Percentiles rank a stretch among this genome's conserved stretches.
These are phyloP conservation scores for Moesziomyces globuligerus DNA, from an alignment of 1,284 basidiomycete genomes.

Conservation along the genomic window DNA sequence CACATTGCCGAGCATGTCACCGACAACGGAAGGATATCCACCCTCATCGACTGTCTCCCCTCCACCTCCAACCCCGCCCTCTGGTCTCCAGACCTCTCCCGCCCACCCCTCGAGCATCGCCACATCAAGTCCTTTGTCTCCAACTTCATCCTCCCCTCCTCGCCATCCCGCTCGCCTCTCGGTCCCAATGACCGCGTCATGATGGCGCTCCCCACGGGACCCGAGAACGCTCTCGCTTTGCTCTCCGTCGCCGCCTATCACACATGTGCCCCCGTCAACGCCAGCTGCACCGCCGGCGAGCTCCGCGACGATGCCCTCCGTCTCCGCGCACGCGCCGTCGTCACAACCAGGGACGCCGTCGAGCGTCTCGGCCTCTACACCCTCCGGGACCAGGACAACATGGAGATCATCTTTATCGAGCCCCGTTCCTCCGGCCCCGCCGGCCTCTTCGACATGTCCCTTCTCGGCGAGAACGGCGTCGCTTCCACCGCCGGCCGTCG, in stretches of 20 bases:
- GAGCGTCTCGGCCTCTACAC: conserved; percentile 60
- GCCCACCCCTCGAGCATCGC: conserved; percentile 63
- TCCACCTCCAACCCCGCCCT: conserved; percentile 61
- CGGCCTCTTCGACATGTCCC: conserved; percentile 63
- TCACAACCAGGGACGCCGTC: conserved; percentile 61
- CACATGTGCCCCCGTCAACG: conserved; percentile 66
- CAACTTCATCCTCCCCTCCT: conserved; percentile 59
- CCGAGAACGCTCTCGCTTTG: conserved; percentile 64
- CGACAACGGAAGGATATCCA: conserved; percentile 62
- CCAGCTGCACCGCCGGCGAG: conserved; percentile 65
- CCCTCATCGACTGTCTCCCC: conserved; percentile 62
- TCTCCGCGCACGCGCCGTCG: conserved; percentile 64
- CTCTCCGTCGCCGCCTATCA: conserved; percentile 64
- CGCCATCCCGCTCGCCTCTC: conserved; percentile 33
- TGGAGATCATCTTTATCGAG: conserved; percentile 66
- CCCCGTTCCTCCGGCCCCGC: conserved; percentile 55
- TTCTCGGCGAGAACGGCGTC: conserved; percentile 45
- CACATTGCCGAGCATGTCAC: conserved; percentile 63
- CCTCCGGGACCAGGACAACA: conserved; percentile 57
- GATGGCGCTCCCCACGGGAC: conserved; percentile 66
- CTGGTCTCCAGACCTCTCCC: conserved; percentile 63
- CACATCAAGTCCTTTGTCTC: conserved; percentile 61
- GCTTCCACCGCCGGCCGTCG: conserved; percentile 41
- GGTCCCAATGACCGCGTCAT: conserved; percentile 65
- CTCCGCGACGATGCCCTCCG: conserved; percentile 65